These are phyloP conservation scores for Claviceps sp. DNA, from an alignment of 2,329 filamentous ascomycete species.

Conservation along the genomic window DNA sequence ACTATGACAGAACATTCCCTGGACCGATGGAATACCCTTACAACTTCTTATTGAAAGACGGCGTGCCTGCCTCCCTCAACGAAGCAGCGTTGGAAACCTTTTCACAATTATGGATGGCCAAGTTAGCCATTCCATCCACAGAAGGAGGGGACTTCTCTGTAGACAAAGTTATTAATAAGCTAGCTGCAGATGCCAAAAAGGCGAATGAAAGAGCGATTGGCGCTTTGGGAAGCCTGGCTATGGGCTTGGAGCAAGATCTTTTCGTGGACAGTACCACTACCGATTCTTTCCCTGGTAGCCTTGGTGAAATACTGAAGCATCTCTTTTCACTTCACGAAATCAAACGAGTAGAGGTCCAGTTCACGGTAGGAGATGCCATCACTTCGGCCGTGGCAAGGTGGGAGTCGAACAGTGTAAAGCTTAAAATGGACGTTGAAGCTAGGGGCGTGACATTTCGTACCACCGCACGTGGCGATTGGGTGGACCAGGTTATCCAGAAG, in stretches of 20 bases:
- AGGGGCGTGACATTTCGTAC: constrained; percentile 20
- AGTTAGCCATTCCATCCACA: constrained; percentile 22
- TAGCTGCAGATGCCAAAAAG: constrained; percentile 59
- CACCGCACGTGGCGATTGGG: constrained; percentile 26
- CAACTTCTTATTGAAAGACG: constrained; percentile 18
- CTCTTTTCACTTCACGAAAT: constrained; percentile 72
- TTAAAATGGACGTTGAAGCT: constrained; percentile 62
- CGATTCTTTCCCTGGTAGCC: constrained; percentile 18
- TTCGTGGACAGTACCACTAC: not conserved
- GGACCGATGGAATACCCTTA: constrained; percentile 17
- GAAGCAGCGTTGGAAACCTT: constrained; percentile 31
- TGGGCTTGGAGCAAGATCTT: constrained; percentile 34
- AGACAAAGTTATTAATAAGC: constrained; percentile 41
- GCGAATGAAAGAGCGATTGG: constrained; percentile 71
- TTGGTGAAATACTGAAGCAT: constrained; percentile 47
- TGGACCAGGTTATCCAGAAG: constrained; percentile 51
- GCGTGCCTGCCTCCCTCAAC: constrained; percentile 22
- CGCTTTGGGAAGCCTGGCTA: constrained; percentile 65
- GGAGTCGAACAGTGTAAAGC: constrained; percentile 65
- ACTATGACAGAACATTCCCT: constrained; percentile 25
- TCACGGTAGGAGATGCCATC: constrained; percentile 79
- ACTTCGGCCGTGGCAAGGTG: constrained; percentile 67
- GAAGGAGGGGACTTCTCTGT: constrained; percentile 19
- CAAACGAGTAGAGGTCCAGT: constrained; percentile 76
- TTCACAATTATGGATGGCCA: constrained; percentile 33